Conservation (phyloP, 305 asterid species). For the Euphrasia arctica region DNA sequence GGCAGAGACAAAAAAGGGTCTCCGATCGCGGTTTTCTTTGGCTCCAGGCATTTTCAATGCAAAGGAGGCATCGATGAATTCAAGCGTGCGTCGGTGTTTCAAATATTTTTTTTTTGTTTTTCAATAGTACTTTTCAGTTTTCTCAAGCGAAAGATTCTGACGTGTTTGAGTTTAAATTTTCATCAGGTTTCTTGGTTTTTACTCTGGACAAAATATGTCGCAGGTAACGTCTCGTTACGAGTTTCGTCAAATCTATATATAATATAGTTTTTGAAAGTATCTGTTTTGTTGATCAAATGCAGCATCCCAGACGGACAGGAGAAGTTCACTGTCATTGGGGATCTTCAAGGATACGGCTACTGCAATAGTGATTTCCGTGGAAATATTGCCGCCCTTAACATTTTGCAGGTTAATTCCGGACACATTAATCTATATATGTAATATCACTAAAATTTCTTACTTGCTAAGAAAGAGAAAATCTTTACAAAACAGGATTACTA, state of each 20-base stretch:
- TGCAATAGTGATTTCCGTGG: conserved; percentile 30
- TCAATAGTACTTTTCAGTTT: not conserved
- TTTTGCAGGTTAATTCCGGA: conserved; percentile 50
- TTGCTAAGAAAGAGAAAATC: no score
- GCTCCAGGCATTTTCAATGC: conserved; percentile 46
- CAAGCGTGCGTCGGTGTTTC: conserved; percentile 49
- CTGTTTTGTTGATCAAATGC: conserved; percentile 9
- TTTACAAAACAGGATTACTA: conserved; percentile 46
- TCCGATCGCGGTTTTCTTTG: conserved; percentile 58
- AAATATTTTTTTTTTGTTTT: not conserved
- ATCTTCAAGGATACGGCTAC: no score
- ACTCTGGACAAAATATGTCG: conserved; percentile 50
- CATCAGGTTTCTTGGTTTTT: conserved; percentile 72
- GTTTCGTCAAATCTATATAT: no score
- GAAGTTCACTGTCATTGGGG: no score
- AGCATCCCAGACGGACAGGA: conserved; percentile 35
- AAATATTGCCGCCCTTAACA: conserved; percentile 44
- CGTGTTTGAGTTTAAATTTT: conserved; percentile 10
- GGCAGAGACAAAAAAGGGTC: conserved; percentile 64
- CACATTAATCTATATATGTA: no score
- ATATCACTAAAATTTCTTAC: not conserved
- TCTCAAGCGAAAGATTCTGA: not conserved
- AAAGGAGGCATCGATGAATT: conserved; percentile 64
- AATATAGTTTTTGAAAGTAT: not conserved
- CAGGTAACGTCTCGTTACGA: not conserved